phyloP scores from a whole-genome alignment of 129 eudicot genomes.

The Centaurea solstitialis region DNA sequence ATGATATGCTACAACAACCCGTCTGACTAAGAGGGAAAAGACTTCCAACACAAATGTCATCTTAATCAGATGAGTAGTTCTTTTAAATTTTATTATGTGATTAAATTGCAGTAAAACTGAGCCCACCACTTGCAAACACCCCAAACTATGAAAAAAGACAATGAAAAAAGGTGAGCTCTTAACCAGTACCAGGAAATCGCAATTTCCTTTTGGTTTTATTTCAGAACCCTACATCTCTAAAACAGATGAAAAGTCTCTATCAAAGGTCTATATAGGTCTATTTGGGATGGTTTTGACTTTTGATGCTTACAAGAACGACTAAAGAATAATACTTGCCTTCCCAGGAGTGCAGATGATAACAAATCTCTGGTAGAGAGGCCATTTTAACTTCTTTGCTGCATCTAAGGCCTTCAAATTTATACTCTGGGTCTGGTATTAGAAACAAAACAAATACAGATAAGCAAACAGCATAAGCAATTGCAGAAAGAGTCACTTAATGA shows the following conservation, averaged over 20 bases:
- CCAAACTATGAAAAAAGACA: background rate
- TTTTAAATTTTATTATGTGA: background rate
- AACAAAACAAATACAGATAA: conserved; percentile 22
- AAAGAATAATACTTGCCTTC: conserved; percentile 41
- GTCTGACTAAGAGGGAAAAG: background rate
- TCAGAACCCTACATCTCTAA: background rate
- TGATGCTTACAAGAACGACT: background rate
- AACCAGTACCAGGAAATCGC: background rate
- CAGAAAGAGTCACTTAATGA: background rate
- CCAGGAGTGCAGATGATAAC: conserved; percentile 31
- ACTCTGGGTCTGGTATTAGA: conserved; percentile 48
- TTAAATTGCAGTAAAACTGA: background rate
- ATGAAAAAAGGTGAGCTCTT: too few species aligned
- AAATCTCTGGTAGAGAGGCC: conserved; percentile 69
- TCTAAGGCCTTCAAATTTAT: conserved; percentile 67
- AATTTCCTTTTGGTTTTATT: background rate
- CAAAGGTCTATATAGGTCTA: background rate
- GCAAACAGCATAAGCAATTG: background rate
- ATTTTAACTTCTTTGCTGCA: conserved; percentile 58
- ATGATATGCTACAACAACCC: background rate
- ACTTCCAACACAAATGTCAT: background rate
- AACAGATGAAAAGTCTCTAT: background rate
- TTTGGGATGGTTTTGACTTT: background rate
- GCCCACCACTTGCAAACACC: background rate
- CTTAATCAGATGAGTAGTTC: background rate